Conservation (phyloP, 192 early-diverging fungal species). For the Coemansia reversa region DNA sequence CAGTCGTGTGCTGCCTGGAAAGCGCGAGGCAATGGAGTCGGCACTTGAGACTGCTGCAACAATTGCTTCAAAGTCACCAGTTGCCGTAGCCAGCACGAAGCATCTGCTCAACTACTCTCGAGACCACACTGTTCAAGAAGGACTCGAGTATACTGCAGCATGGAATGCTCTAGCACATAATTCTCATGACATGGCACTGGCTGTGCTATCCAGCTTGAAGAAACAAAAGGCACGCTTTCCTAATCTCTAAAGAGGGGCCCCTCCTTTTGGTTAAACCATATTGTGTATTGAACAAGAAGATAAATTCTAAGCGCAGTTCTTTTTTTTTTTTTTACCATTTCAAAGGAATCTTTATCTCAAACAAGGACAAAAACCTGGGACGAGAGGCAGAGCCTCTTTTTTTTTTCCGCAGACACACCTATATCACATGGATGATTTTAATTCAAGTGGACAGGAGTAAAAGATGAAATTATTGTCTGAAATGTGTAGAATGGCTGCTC, state of each 20-base stretch:
- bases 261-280: background rate
- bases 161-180: conserved; percentile 90
- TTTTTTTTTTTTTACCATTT: too few relatives aligned
- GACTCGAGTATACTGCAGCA: conserved; percentile 78
- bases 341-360: too few relatives aligned
- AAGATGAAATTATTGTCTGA: too few relatives aligned
- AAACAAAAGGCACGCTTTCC: conserved; percentile 46
- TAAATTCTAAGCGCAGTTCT: too few relatives aligned
- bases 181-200: conserved; percentile 54
- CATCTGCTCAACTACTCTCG: conserved; percentile 86
- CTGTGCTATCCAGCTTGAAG: conserved; percentile 37
- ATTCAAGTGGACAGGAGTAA: too few relatives aligned
- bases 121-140: conserved; percentile 88
- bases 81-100: conserved; percentile 86
- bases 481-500: too few relatives aligned
- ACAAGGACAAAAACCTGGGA: too few relatives aligned
- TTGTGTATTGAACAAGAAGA: too few relatives aligned
- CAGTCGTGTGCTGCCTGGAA: conserved; percentile 50
- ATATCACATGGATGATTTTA: too few relatives aligned
- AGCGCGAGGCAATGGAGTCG: conserved; percentile 21
- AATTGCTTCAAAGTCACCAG: conserved; percentile 89
- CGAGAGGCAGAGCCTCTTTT: too few relatives aligned
- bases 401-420: too few relatives aligned
- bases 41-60: conserved; percentile 67
- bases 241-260: conserved; percentile 34